Evolutionary conservation across 306 rosid species (phyloP).

Genomic region (Cucurbita moschata): DNA sequence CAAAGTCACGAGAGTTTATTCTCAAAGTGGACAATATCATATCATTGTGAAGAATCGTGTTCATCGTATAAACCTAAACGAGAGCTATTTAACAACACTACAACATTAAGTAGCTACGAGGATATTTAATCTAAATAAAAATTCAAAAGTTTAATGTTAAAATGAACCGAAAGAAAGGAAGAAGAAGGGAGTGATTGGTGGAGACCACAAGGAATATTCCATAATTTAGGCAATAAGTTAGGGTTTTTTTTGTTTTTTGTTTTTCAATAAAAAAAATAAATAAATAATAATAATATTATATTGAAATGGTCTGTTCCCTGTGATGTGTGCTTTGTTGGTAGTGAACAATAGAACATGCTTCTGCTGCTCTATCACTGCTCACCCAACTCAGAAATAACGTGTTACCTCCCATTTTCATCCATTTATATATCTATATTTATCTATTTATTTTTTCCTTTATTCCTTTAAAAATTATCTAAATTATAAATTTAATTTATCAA

Average conservation of each 20-base stretch:
- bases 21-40: no score
- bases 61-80: no score
- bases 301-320: neutral
- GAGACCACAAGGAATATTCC: neutral
- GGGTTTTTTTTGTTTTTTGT: neutral
- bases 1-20: no score
- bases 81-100: no score
- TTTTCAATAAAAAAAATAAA: no score
- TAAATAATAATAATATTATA: no score
- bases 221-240: neutral
- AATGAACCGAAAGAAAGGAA: neutral
- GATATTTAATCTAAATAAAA: no score
- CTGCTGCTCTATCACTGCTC: neutral
- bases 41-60: no score
- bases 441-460: no score
- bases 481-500: no score
- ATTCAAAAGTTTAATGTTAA: neutral
- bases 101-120: no score
- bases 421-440: neutral
- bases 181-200: neutral
- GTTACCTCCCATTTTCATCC: neutral
- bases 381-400: neutral
- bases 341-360: constrained; percentile 5
- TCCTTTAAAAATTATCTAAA: no score
- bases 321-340: neutral